Conservation (phyloP, 768 basidiomycete species). For the Tricholoma terreum region DNA sequence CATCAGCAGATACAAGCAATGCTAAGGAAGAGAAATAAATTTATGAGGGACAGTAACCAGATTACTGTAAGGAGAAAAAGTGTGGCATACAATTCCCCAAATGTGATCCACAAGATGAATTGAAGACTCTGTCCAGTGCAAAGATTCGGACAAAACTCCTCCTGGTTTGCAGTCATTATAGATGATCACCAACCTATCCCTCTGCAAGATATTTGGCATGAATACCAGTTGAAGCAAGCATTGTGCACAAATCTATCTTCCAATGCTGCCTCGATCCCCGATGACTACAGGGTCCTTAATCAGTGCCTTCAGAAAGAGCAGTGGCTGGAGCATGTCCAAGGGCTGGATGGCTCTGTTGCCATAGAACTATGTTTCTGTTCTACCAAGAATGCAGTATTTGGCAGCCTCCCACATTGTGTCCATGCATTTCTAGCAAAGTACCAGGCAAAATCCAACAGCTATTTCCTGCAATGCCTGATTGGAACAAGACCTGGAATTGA, state of each 20-base stretch:
- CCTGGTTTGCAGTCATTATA: neutral
- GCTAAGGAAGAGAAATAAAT: no score
- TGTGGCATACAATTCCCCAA: no score
- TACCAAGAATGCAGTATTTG: neutral
- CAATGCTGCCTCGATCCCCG: neutral
- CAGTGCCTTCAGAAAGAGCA: neutral
- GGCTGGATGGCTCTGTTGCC: neutral
- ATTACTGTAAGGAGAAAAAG: no score
- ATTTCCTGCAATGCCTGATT: constrained; percentile 8
- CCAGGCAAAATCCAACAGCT: neutral
- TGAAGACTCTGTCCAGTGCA: neutral
- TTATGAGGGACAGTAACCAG: no score
- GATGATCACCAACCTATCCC: neutral
- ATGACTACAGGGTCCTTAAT: neutral
- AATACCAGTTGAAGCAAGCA: neutral
- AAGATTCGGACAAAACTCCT: neutral
- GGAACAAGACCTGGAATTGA: constrained; percentile 10
- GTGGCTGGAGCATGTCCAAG: neutral
- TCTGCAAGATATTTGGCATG: neutral
- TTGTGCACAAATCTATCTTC: neutral
- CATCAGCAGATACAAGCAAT: no score
- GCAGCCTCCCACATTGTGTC: neutral
- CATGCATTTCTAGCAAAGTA: constrained; percentile 4
- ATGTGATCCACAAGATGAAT: no score
- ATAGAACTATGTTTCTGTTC: neutral